Evolutionary conservation across 1,139 yeast genomes (phyloP), one percentile per base, ranked within the genome.

Genomic region (Hemisphaericaspora lyxosophila): DNA sequence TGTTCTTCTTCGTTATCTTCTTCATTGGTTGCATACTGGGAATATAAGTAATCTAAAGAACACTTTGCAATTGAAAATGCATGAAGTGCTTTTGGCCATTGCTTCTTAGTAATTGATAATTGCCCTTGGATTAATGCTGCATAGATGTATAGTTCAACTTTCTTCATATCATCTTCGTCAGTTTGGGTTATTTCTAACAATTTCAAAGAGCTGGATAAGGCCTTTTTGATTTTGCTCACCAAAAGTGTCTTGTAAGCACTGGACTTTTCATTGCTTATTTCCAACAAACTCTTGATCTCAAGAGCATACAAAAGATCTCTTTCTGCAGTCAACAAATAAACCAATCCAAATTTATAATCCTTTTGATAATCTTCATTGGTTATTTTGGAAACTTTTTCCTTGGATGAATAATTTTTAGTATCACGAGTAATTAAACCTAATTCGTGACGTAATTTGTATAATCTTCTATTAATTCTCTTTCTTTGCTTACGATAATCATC

Each of bases 241-340:
- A 85, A 67, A 43, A 85, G 75, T 42, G 71, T 75, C 55, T 70
- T 75, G 36, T 74, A 60, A 24, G 70, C 67, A 5, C 76, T 62
- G 0, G 75, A 61, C 18, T 49, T 55, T 31, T 64, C 71, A 39
- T 57, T 66, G 42, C 76, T 75, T 39, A 80, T 72, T 47, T 82
- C 89, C 48, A 80, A 59, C 39, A 73, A 60, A 16, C 74, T 66
- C 46, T 77, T 78, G 41, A 81, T 70, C 57, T 85, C 90, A 58
- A 79, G 70, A 0, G 90, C 85, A 50, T 75, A 78, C 26, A 87
- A 69, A 56, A 82, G 65, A 47, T 84, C 83, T 50, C 92, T 71
- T 57, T 87, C 95, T 1, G 84, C 80, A 8, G 74, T 69, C 43
- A 73, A 62, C 23, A 85, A 64, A 17, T 75, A 57, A 15, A 85